Evolutionary conservation across 331 rosid genomes (phyloP), one percentile per base, ranked within the genome.

Genomic region (Acacia pycnantha): DNA sequence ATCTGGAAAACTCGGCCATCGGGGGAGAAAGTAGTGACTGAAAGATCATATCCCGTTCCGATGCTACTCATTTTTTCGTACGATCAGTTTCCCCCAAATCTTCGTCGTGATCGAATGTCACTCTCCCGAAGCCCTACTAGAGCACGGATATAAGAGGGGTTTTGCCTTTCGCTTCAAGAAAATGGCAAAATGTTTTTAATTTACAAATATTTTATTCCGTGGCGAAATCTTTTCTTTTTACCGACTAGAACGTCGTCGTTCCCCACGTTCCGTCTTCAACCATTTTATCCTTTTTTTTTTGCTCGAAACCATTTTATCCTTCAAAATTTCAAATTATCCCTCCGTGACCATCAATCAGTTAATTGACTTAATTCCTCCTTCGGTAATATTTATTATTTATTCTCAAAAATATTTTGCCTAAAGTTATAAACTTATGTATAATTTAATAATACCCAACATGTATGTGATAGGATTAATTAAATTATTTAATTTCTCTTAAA

Each of bases 1-100:
- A 91, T 89, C 92, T 89, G 95, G 79, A 91, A 91, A 70, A 91
- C 92, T 16, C 95, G 93, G 78, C 95, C 95, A 33, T 91, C 95
- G 8, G 93, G 95, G 35, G 95, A 91, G 79, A 91, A 91, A 56
- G 95, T 91, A 62, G 95, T 91, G 86, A 91, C 95, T 2, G 95
- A 89, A 19, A 91, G 95, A 76, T 89, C 95, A 74, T 91, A 91
- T 21, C 95, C 95, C 0, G 95, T 91, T 46, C 95, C 95, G 29
- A 91, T 91, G 90, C 95, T 91, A 78, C 93, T 89, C 95, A 91
- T 82, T 24, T 18, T 82, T 62, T 14, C 73, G 1, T 29, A 18
- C 21, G 12, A 27, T 8, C 46, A 69, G 43, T 35, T 47, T 43
- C 69, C 10, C 1, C 64, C 31, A 44, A 79, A 31, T 48, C 73